Percentiles rank a stretch among this genome's conserved stretches.
Conservation (phyloP, 352 stramenopile genomes). For the Phytophthora melonis region DNA sequence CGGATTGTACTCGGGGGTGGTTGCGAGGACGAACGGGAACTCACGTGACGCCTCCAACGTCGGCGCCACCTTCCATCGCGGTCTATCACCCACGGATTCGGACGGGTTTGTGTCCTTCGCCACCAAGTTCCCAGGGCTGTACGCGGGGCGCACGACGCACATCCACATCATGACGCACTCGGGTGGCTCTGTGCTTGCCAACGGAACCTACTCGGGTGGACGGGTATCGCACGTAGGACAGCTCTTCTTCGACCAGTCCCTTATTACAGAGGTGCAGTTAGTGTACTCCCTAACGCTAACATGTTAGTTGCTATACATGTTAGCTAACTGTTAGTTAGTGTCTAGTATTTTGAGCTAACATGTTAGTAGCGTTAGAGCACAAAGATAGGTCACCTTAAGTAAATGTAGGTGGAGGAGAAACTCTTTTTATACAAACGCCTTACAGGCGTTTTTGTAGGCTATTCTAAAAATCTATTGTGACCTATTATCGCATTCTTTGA, state of each 20-base stretch:
- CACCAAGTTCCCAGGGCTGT: slow-evolving; percentile 34
- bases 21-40: slow-evolving; percentile 30
- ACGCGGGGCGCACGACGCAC: slow-evolving; percentile 27
- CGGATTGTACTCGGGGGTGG: slow-evolving; percentile 3
- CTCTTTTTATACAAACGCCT: no score
- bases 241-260: slow-evolving; percentile 35
- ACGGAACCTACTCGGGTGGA: slow-evolving; percentile 26
- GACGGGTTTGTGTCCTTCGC: slow-evolving; percentile 34
- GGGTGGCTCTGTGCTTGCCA: slow-evolving; percentile 22
- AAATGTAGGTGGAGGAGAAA: no score
- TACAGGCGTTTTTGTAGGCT: no score
- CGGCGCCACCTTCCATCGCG: slow-evolving; percentile 29
- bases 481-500: no score
- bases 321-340: no score
- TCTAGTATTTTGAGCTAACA: no score
- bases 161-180: slow-evolving; percentile 33
- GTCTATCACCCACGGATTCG: slow-evolving; percentile 24
- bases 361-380: no score
- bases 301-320: no score
- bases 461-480: no score
- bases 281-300: no score
- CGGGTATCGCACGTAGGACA: slow-evolving; percentile 30
- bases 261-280: slow-evolving; percentile 37
- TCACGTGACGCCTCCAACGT: slow-evolving; percentile 24
- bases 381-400: no score